phyloP scores from a whole-genome alignment of 1,139 yeast genomes.

The Arxiozyma heterogenica region DNA sequence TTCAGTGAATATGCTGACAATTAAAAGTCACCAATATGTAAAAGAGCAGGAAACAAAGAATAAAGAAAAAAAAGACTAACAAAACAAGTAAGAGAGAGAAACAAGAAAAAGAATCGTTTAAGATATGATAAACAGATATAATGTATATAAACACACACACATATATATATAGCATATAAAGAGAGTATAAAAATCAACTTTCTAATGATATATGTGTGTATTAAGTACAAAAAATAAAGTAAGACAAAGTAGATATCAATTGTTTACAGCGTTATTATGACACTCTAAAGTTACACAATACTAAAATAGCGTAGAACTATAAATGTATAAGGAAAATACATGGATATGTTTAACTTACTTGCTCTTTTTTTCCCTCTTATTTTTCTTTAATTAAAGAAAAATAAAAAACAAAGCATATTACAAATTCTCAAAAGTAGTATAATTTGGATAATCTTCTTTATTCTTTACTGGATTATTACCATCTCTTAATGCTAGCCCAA shows the following conservation, averaged over 20 bases:
- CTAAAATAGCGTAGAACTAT: too few species aligned
- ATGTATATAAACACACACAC: background rate
- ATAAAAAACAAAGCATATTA: background rate
- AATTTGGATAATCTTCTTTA: constrained; percentile 13
- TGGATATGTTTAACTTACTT: background rate
- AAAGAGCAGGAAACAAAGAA: background rate
- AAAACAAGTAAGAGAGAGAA: too few species aligned
- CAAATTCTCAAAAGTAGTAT: constrained; percentile 6
- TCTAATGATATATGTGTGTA: background rate
- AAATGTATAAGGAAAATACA: background rate
- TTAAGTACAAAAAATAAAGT: background rate
- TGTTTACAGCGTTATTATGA: background rate
- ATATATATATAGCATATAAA: background rate
- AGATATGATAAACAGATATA: background rate
- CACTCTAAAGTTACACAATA: too few species aligned
- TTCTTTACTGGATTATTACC: constrained; percentile 55
- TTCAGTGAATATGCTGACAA: constrained; percentile 35
- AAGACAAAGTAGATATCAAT: background rate
- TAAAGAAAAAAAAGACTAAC: too few species aligned
- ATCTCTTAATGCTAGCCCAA: constrained; percentile 56
- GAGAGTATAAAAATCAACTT: background rate
- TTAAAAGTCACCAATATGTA: constrained; percentile 1
- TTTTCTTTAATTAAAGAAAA: too few species aligned
- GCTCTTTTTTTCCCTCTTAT: background rate
- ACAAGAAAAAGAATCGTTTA: background rate